Percentiles rank a stretch among this genome's conserved stretches.
Evolutionary conservation across 2,329 filamentous ascomycete species (phyloP).

Genomic region (Aureobasidium leucospermi): DNA sequence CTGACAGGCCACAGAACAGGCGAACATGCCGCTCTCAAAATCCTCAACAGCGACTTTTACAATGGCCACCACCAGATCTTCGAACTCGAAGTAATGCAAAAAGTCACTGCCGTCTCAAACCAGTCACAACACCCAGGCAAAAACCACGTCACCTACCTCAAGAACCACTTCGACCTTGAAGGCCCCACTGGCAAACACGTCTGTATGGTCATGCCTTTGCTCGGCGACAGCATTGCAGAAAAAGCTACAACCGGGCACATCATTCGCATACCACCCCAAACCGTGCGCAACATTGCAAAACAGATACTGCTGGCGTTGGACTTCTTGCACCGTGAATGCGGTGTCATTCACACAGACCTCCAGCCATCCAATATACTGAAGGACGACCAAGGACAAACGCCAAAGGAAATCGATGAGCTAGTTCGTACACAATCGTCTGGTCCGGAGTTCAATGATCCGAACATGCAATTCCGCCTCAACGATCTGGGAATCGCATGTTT

Average conservation of each 20-base stretch:
- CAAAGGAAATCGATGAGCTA: slow-evolving; percentile 9
- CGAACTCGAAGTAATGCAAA: slow-evolving; percentile 13
- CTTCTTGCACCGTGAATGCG: slow-evolving; percentile 17
- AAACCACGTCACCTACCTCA: slow-evolving; percentile 8
- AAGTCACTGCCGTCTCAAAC: not conserved
- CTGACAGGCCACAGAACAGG: not conserved
- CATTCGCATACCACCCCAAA: not conserved
- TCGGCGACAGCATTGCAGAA: slow-evolving; percentile 14
- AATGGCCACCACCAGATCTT: slow-evolving; percentile 2
- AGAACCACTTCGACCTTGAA: slow-evolving; percentile 17
- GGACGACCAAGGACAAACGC: slow-evolving; percentile 14
- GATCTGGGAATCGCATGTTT: slow-evolving; percentile 24
- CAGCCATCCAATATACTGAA: slow-evolving; percentile 23
- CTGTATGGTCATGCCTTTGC: slow-evolving; percentile 17
- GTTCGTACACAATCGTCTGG: slow-evolving; percentile 10
- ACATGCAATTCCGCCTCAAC: slow-evolving; percentile 20
- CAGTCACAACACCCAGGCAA: not conserved
- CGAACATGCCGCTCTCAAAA: slow-evolving; percentile 13
- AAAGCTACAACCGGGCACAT: not conserved
- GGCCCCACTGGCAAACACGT: slow-evolving; percentile 19
- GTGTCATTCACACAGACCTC: slow-evolving; percentile 21
- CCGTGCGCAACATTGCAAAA: slow-evolving; percentile 16
- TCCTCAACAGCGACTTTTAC: slow-evolving; percentile 16
- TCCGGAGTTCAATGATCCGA: slow-evolving; percentile 6
- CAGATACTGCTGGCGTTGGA: slow-evolving; percentile 18